Conservation (phyloP, 345 rosid genomes). For the Pseudoturritis turrita region DNA sequence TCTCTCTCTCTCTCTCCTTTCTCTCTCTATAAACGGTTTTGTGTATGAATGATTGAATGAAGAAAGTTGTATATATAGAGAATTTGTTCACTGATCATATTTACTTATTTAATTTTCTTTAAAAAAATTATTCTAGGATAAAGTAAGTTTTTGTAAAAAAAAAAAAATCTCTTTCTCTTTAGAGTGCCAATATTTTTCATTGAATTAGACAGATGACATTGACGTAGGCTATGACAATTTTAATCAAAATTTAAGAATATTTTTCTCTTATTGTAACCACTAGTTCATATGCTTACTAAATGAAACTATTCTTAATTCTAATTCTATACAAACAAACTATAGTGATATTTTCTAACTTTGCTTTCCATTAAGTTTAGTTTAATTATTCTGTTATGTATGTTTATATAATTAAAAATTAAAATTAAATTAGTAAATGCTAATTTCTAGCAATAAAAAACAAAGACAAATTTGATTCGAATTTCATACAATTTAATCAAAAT, state of each 20-base stretch:
- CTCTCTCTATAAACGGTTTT: not conserved
- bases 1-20: not conserved
- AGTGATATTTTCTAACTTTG: not conserved
- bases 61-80: conserved; percentile 12
- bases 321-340: not conserved
- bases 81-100: not conserved
- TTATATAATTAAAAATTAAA: no score
- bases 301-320: not conserved
- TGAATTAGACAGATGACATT: conserved; percentile 15
- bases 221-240: not conserved
- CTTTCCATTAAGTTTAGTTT: not conserved
- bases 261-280: not conserved
- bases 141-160: not conserved
- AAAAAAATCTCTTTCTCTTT: not conserved
- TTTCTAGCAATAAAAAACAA: no score
- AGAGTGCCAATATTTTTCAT: not conserved
- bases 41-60: conserved; percentile 8
- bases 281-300: not conserved
- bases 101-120: not conserved
- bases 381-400: no score
- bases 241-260: not conserved
- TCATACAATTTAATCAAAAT: no score
- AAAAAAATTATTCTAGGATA: not conserved
- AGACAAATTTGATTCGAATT: no score
- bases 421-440: no score